Evolutionary conservation across 2,329 filamentous ascomycete species (phyloP), one percentile per base, ranked within the genome.

Genomic region (Curvularia sp.): DNA sequence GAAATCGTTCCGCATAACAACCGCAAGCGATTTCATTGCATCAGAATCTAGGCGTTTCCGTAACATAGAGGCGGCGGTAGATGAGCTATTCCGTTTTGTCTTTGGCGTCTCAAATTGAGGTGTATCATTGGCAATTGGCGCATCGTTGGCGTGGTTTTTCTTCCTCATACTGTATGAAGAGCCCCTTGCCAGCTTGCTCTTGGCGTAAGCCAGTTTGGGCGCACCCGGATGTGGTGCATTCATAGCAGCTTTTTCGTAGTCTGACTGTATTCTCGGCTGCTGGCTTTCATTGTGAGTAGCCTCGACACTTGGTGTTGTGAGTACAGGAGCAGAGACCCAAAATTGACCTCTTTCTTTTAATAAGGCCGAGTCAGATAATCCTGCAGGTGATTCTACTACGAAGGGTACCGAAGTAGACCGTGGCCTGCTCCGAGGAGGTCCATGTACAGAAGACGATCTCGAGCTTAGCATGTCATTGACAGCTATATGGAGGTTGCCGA

Each of bases 401-500:
- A 77, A 71, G 33, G 79, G 77, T 15, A 77, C 68, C 35, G 78
- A 80, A 24, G 68, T 59, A 12, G 79, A 79, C 60, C 78, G 75
- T 50, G 78, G 77, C 60, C 78, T 69, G 51, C 71, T 69, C 38
- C 74, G 73, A 52, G 74, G 64, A 51, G 77, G 70, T 59, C 75
- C 75, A 66, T 77, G 67, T 65, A 72, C 63, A 26, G 61, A 65
- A 49, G 64, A 61, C 31, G 68, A 64, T 72, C 67, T 64, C 61
- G 71, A 58, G 60, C 75, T 75, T 26, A 81, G 70, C 67, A 79
- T 77, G 54, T 79, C 79, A 68, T 78, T 80, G 64, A 80, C 75
- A 22, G 77, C 75, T 31, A 74, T 71, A 60, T 80, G 72, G 41
- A 81, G 66, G 70, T 71, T 75, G 44, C 69, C 72, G 50, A 71